Evolutionary conservation across 2,329 filamentous ascomycete species (phyloP).

Genomic region (Penicillium occitanis): DNA sequence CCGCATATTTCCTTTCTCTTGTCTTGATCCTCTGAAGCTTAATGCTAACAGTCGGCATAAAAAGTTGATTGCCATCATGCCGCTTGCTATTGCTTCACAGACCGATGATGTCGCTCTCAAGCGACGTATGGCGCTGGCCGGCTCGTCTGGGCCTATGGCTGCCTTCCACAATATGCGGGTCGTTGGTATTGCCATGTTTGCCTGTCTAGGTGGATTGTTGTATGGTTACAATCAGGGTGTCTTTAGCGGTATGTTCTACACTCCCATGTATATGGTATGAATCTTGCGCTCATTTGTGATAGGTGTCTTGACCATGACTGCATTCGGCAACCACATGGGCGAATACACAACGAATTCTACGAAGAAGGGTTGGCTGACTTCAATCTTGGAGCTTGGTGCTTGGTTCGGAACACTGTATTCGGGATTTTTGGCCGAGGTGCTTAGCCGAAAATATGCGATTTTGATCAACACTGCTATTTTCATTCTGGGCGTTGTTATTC

Average conservation of each 20-base stretch:
- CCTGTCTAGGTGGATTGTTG: slow-evolving; percentile 58
- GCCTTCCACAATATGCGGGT: slow-evolving; percentile 62
- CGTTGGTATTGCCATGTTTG: slow-evolving; percentile 61
- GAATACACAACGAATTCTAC: slow-evolving; percentile 26
- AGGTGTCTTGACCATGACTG: slow-evolving; percentile 24
- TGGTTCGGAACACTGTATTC: slow-evolving; percentile 73
- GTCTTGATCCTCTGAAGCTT: not conserved
- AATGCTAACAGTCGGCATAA: not conserved
- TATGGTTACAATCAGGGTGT: slow-evolving; percentile 34
- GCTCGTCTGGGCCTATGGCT: slow-evolving; percentile 52
- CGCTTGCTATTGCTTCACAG: slow-evolving; percentile 17
- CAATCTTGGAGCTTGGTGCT: slow-evolving; percentile 73
- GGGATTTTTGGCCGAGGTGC: slow-evolving; percentile 68
- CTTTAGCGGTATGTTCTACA: slow-evolving; percentile 22
- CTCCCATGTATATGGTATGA: not conserved
- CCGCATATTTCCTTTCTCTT: not conserved
- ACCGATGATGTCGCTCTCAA: slow-evolving; percentile 53
- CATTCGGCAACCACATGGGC: slow-evolving; percentile 27
- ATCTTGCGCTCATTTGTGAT: slow-evolving; percentile 2
- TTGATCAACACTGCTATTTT: slow-evolving; percentile 34
- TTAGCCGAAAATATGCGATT: slow-evolving; percentile 66
- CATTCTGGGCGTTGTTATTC: slow-evolving; percentile 64
- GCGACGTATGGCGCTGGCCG: slow-evolving; percentile 56
- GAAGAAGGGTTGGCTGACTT: slow-evolving; percentile 32
- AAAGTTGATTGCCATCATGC: slow-evolving; percentile 4